Evolutionary conservation across 1,284 basidiomycete genomes (phyloP).

Genomic region (Ganoderma leucocontextum): DNA sequence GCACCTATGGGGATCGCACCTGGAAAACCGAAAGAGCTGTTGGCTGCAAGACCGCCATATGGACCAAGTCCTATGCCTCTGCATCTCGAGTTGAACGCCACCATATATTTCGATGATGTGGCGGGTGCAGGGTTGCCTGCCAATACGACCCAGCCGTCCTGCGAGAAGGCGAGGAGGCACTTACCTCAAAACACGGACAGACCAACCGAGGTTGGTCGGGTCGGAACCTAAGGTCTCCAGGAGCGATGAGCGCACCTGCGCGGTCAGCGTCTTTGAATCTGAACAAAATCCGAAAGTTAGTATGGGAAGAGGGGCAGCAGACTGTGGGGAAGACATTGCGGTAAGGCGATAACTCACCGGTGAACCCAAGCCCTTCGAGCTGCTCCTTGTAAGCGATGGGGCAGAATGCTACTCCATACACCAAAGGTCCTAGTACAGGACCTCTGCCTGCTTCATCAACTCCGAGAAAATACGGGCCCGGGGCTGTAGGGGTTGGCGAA

Average conservation of each 20-base stretch:
- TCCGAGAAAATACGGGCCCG: constrained; percentile 87
- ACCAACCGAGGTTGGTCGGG: constrained; percentile 79
- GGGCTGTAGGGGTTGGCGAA: constrained; percentile 70
- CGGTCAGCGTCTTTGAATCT: constrained; percentile 94
- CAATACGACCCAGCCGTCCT: background rate
- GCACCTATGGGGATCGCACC: no score
- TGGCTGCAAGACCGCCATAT: no score
- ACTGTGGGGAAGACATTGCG: no score
- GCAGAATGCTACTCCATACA: constrained; percentile 96
- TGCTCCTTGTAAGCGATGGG: constrained; percentile 80
- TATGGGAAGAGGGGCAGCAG: background rate
- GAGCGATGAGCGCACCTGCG: constrained; percentile 72
- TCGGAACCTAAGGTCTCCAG: constrained; percentile 71
- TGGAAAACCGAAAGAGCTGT: no score
- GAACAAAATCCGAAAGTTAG: background rate
- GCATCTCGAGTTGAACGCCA: background rate
- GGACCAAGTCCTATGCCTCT: no score
- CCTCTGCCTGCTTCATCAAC: constrained; percentile 98
- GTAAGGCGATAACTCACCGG: constrained; percentile 57
- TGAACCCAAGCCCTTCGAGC: constrained; percentile 88
- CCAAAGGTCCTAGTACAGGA: constrained; percentile 92
- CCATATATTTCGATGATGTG: background rate
- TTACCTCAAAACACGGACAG: constrained; percentile 82
- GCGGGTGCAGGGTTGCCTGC: background rate
- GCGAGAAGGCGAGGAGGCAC: constrained; percentile 10